phyloP scores from a whole-genome alignment of 495 filamentous ascomycete species.

The Hypoxylon intermedium region DNA sequence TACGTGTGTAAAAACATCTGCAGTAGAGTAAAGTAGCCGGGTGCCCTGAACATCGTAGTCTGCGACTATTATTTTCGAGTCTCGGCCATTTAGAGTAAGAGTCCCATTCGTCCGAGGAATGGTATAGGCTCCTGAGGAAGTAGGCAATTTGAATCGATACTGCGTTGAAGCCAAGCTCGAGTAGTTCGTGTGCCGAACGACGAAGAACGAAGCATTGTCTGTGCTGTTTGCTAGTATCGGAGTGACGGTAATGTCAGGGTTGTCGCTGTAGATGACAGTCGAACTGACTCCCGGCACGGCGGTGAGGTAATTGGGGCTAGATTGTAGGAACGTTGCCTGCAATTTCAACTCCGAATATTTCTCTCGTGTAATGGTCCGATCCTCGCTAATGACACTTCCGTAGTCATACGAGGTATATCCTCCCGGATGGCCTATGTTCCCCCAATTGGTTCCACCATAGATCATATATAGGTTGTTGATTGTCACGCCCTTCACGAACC shows the following conservation, averaged over 20 bases:
- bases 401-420: conserved; percentile 82
- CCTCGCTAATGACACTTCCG: conserved; percentile 70
- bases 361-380: conserved; percentile 67
- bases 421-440: conserved; percentile 75
- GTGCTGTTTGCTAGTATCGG: conserved; percentile 54
- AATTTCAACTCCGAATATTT: conserved; percentile 84
- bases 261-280: conserved; percentile 51
- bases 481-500: conserved; percentile 30
- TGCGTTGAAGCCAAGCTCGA: conserved; percentile 58
- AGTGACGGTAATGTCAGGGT: conserved; percentile 65
- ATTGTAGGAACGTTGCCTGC: conserved; percentile 73
- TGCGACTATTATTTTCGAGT: conserved; percentile 75
- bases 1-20: conserved; percentile 73
- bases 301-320: conserved; percentile 70
- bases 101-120: conserved; percentile 69
- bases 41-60: conserved; percentile 73
- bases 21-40: conserved; percentile 75
- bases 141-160: conserved; percentile 69
- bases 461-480: conserved; percentile 56
- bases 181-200: conserved; percentile 70
- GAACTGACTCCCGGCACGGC: conserved; percentile 53
- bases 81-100: conserved; percentile 71
- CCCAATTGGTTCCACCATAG: conserved; percentile 85
- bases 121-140: conserved; percentile 64
- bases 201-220: conserved; percentile 66